Conservation (phyloP, 1,284 basidiomycete species). For the Heterobasidion annosum region DNA sequence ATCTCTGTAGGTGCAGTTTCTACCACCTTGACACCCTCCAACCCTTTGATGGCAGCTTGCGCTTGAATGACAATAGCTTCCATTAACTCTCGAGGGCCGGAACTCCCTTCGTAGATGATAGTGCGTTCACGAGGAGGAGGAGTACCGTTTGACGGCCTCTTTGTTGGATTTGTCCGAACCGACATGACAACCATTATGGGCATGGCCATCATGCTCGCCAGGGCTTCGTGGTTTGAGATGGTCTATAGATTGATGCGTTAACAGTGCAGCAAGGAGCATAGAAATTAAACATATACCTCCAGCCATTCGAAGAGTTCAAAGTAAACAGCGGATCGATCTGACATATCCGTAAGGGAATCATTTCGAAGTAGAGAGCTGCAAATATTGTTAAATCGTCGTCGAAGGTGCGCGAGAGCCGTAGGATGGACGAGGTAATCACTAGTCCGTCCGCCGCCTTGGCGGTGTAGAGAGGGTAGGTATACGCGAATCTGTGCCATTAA, state of each 20-base stretch:
- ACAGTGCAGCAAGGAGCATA: slow-evolving; percentile 1
- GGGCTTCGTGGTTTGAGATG: slow-evolving; percentile 82
- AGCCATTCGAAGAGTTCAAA: slow-evolving; percentile 87
- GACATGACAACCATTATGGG: slow-evolving; percentile 80
- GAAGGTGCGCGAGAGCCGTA: slow-evolving; percentile 80
- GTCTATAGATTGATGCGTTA: slow-evolving; percentile 36
- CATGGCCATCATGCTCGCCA: slow-evolving; percentile 94
- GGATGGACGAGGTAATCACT: slow-evolving; percentile 87
- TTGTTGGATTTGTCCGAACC: slow-evolving; percentile 50
- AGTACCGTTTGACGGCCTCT: slow-evolving; percentile 34
- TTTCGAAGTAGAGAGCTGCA: slow-evolving; percentile 79
- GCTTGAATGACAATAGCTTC: slow-evolving; percentile 88
- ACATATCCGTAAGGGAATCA: slow-evolving; percentile 90
- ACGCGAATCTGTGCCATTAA: slow-evolving; percentile 63
- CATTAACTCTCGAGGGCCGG: slow-evolving; percentile 81
- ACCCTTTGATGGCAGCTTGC: slow-evolving; percentile 75
- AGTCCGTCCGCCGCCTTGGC: slow-evolving; percentile 60
- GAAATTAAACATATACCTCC: slow-evolving; percentile 45
- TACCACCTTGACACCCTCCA: slow-evolving; percentile 53
- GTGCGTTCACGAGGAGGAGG: slow-evolving; percentile 61
- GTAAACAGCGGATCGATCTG: slow-evolving; percentile 78
- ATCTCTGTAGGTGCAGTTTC: slow-evolving; percentile 50
- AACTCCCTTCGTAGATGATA: slow-evolving; percentile 81
- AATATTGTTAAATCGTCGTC: slow-evolving; percentile 81
- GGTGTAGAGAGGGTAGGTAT: slow-evolving; percentile 73